Evolutionary conservation across 176 grass and related monocot genomes (phyloP), one percentile per base, ranked within the genome.

Genomic region (Carex cristatella): DNA sequence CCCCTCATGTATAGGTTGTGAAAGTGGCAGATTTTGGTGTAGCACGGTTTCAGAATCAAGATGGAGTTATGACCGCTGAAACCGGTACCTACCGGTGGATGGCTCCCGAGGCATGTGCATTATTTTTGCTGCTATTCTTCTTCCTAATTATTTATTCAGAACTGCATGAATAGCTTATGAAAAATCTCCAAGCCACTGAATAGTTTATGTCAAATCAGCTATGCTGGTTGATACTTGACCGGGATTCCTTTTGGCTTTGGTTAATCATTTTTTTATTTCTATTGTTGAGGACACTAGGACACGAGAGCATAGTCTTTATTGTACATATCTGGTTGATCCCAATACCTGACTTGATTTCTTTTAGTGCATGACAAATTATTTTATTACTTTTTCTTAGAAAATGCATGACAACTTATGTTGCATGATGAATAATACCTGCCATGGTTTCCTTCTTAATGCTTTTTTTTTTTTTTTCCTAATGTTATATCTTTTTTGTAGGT

Each of bases 61-160:
- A 84, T 71, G 97, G 93, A 74, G 87, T 91, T 48, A 99, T 99
- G 97, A 99, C 97, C 80, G 91, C 93, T 51, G 97, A 99, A 96
- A 99, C 97, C 79, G 97, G 97, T 89, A 99, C 97, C 35, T 99
- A 99, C 81, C 90, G 93, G 88, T 99, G 97, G 97, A 99, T 99
- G 97, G 97, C 97, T 49, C 97, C 97, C 60, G 97, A 99, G 97
- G 97, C 94, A 87, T 48, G 56, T n/a, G 18, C 87, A 38, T 86
- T 30, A 33, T 32, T 10, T 11, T 31, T 11, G 33, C 42, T 70
- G 51, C 38, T 48, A 56, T 32, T 61, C 30, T 59, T 67, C 31
- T 80, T 8, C 23, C 35, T 14, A 61, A 18, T 69, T 33, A 38
- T 44, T 7, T 70, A 13, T 46, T 38, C 33, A 56, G 8, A 33